phyloP scores from a whole-genome alignment of 495 filamentous ascomycete species.

The Usnea hakonensis region DNA sequence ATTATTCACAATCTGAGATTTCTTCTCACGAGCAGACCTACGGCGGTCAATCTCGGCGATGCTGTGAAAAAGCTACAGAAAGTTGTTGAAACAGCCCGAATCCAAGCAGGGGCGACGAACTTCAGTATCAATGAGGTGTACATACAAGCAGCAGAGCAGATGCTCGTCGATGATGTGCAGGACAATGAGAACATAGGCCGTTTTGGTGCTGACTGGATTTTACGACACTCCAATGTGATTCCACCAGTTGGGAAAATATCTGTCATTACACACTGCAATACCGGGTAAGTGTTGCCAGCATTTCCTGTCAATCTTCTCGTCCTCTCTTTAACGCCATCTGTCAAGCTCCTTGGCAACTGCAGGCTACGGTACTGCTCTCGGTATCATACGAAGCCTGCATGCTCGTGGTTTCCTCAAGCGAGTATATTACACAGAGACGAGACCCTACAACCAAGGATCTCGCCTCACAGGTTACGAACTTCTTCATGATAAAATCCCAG shows the following conservation, averaged over 20 bases:
- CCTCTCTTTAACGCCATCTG: conserved; percentile 15
- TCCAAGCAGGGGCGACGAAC: conserved; percentile 32
- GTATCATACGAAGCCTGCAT: conserved; percentile 83
- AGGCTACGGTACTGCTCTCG: conserved; percentile 90
- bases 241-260: conserved; percentile 44
- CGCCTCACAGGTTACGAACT: conserved; percentile 93
- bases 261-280: conserved; percentile 95
- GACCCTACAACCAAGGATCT: conserved; percentile 96
- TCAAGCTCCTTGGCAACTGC: conserved; percentile 83
- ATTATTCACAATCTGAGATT: conserved; percentile 71
- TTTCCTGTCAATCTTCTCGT: conserved; percentile 10
- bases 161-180: conserved; percentile 76
- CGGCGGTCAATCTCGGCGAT: conserved; percentile 89
- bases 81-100: conserved; percentile 39
- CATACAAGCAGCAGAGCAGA: conserved; percentile 70
- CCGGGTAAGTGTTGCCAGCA: conserved; percentile 51
- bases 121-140: conserved; percentile 54
- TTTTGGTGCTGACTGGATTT: conserved; percentile 77
- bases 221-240: conserved; percentile 34
- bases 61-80: conserved; percentile 71
- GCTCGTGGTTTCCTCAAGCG: conserved; percentile 55
- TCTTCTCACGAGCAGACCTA: conserved; percentile 78
- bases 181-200: conserved; percentile 82
- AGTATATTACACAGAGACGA: conserved; percentile 92
- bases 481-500: conserved; percentile 85